These are phyloP conservation scores for Penicillium tannophilum DNA, from an alignment of 495 filamentous ascomycete genomes.

Conservation along the genomic window DNA sequence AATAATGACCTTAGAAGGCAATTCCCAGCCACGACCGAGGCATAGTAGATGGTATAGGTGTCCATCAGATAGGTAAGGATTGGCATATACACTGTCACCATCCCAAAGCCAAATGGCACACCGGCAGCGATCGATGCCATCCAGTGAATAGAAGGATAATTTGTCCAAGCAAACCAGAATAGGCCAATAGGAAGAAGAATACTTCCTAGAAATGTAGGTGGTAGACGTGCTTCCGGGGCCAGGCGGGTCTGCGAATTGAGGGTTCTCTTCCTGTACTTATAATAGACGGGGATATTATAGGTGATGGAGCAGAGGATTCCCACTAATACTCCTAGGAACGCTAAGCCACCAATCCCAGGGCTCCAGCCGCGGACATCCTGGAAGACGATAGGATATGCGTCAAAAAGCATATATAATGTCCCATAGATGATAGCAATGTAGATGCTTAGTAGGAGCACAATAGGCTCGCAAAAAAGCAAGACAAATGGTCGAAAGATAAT, in stretches of 20 bases:
- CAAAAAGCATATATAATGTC: slow-evolving; percentile 82
- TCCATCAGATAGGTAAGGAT: slow-evolving; percentile 61
- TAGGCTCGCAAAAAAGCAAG: slow-evolving; percentile 2
- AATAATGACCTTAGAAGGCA: too few species aligned
- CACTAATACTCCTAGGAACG: slow-evolving; percentile 72
- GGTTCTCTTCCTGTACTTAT: slow-evolving; percentile 63
- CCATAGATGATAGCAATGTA: slow-evolving; percentile 67
- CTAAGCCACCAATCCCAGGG: slow-evolving; percentile 63
- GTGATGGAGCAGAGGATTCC: slow-evolving; percentile 65
- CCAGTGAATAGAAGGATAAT: slow-evolving; percentile 70
- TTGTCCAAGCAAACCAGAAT: slow-evolving; percentile 79
- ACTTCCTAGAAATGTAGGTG: slow-evolving; percentile 64
- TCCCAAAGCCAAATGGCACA: slow-evolving; percentile 74
- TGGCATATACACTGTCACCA: slow-evolving; percentile 76
- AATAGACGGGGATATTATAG: slow-evolving; percentile 52
- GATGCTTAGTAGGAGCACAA: not conserved
- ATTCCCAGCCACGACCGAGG: too few species aligned
- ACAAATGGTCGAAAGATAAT: not conserved
- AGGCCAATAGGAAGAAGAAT: slow-evolving; percentile 68
- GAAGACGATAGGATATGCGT: slow-evolving; percentile 78
- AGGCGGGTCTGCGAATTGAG: slow-evolving; percentile 64
- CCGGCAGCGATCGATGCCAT: slow-evolving; percentile 72
- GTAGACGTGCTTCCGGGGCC: slow-evolving; percentile 73
- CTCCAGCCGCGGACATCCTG: slow-evolving; percentile 68
- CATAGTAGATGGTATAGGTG: too few species aligned